Evolutionary conservation across 1,139 yeast genomes (phyloP).

Genomic region (Candida smagusa): DNA sequence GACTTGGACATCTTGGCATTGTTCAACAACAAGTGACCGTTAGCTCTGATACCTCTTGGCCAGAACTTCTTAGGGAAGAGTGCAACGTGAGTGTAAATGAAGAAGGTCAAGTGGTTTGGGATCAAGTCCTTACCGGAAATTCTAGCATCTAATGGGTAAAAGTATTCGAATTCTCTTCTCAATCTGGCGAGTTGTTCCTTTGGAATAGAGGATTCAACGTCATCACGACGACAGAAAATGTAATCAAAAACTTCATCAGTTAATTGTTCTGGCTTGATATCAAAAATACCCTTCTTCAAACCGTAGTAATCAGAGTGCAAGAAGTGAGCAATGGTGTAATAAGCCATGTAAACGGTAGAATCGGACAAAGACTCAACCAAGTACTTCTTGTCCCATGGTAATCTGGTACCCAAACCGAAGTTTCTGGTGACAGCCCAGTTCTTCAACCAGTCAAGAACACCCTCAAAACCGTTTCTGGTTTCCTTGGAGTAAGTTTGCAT

Average conservation of each 20-base stretch:
- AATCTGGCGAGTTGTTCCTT: slow-evolving; percentile 61
- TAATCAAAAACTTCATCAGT: slow-evolving; percentile 94
- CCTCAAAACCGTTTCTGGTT: slow-evolving; percentile 89
- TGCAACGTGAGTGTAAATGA: slow-evolving; percentile 89
- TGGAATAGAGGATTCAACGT: slow-evolving; percentile 60
- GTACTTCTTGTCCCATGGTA: slow-evolving; percentile 97
- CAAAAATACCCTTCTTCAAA: slow-evolving; percentile 63
- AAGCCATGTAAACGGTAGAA: slow-evolving; percentile 94
- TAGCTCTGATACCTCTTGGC: slow-evolving; percentile 94
- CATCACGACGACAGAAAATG: slow-evolving; percentile 73
- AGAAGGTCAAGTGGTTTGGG: slow-evolving; percentile 96
- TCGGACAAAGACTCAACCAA: slow-evolving; percentile 94
- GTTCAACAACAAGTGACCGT: slow-evolving; percentile 93
- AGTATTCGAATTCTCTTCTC: slow-evolving; percentile 93
- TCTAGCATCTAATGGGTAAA: slow-evolving; percentile 89
- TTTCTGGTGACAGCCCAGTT: slow-evolving; percentile 99
- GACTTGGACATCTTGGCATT: slow-evolving; percentile 98
- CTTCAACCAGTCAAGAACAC: slow-evolving; percentile 93
- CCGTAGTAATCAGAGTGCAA: slow-evolving; percentile 90
- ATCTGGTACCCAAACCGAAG: slow-evolving; percentile 90
- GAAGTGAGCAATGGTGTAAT: slow-evolving; percentile 85
- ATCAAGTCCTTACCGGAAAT: slow-evolving; percentile 96
- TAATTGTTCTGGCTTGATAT: slow-evolving; percentile 78
- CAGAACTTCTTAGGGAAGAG: slow-evolving; percentile 85
- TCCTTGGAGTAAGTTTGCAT: slow-evolving; percentile 84